Conservation (phyloP, 2,329 filamentous ascomycete genomes). For the Plenodomus biglobosus region DNA sequence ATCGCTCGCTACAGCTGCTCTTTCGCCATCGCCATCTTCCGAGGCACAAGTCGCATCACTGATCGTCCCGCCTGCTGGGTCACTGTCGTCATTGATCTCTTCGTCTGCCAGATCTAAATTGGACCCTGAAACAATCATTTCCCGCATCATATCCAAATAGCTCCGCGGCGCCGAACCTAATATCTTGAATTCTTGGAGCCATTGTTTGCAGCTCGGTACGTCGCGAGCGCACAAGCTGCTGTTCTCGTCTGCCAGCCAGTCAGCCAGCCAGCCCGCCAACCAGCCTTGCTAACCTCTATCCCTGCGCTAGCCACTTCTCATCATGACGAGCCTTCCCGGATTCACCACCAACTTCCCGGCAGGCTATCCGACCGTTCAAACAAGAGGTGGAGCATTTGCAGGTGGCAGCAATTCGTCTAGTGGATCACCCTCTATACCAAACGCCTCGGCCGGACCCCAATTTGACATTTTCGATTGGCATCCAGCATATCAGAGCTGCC, state of each 20-base stretch:
- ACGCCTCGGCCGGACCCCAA: conserved; percentile 35
- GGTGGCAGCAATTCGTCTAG: conserved; percentile 28
- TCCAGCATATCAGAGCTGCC: conserved; percentile 84
- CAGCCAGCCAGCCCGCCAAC: conserved; percentile 21
- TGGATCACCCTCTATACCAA: conserved; percentile 26
- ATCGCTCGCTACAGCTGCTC: conserved; percentile 13
- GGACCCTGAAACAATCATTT: conserved; percentile 16
- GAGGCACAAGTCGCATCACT: conserved; percentile 17
- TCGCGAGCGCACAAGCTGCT: conserved; percentile 21
- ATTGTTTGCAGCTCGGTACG: conserved; percentile 22
- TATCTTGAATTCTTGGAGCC: conserved; percentile 9
- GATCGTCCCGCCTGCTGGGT: conserved; percentile 6
- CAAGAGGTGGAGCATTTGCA: conserved; percentile 31
- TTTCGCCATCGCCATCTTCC: conserved; percentile 16
- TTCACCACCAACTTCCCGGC: conserved; percentile 38
- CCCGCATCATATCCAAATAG: conserved; percentile 3
- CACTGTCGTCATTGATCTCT: conserved; percentile 23
- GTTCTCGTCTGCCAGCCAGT: conserved; percentile 21
- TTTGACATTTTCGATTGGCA: conserved; percentile 93
- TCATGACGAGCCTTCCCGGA: conserved; percentile 32
- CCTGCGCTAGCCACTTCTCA: conserved; percentile 33
- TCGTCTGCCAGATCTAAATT: conserved; percentile 12
- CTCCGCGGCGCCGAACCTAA: conserved; percentile 4
- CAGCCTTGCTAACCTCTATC: conserved; percentile 26
- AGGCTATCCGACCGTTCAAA: conserved; percentile 35